Evolutionary conservation across 2,329 filamentous ascomycete species (phyloP).

Genomic region (Whalleya microplaca): DNA sequence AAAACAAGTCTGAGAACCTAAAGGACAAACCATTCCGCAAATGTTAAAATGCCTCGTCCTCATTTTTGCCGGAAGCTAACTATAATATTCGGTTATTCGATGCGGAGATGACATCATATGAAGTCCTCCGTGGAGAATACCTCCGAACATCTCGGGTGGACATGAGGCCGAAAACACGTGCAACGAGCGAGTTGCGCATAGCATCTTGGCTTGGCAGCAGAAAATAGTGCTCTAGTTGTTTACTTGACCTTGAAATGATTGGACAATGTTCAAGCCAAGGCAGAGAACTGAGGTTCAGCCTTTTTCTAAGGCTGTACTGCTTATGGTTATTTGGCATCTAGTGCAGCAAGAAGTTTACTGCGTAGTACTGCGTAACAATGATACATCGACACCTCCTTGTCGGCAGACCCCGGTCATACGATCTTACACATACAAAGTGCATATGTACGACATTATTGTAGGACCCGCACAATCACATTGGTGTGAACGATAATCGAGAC

Average conservation of each 20-base stretch:
- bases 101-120: background rate
- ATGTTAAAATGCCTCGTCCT: background rate
- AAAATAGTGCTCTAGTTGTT: background rate
- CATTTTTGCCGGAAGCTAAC: background rate
- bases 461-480: background rate
- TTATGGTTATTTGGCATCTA: too few relatives aligned
- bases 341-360: too few relatives aligned
- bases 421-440: background rate
- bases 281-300: too few relatives aligned
- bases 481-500: background rate
- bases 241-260: background rate
- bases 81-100: background rate
- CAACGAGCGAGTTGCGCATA: background rate
- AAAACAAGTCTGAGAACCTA: too few relatives aligned
- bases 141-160: constrained; percentile 18
- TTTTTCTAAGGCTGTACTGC: too few relatives aligned
- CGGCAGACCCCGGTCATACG: background rate
- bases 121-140: background rate
- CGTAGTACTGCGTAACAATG: too few relatives aligned
- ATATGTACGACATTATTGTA: background rate
- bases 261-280: too few relatives aligned
- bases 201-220: background rate
- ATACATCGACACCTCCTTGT: background rate
- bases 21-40: too few relatives aligned
- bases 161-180: constrained; percentile 5